Evolutionary conservation across 1,284 basidiomycete species (phyloP).

Genomic region (Porogramme epimiltina): DNA sequence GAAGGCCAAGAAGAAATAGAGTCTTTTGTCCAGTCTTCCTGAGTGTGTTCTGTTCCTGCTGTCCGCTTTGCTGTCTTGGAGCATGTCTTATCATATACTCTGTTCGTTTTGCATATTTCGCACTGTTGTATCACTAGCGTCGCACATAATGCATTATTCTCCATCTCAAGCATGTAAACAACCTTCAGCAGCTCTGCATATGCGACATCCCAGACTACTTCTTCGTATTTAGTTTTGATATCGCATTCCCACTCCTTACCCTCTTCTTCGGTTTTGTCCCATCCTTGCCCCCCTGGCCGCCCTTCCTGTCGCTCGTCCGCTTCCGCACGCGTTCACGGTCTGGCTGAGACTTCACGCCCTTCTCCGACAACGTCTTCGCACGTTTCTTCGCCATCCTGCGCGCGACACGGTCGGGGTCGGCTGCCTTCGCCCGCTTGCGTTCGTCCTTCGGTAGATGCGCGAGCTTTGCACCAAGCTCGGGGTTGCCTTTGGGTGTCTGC

Average conservation of each 20-base stretch:
- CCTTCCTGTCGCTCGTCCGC: slow-evolving; percentile 40
- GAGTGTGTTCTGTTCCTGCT: neutral
- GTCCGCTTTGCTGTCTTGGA: neutral
- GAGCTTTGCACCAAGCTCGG: slow-evolving; percentile 75
- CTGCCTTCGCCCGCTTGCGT: slow-evolving; percentile 79
- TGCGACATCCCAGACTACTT: slow-evolving; percentile 42
- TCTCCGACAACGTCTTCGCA: slow-evolving; percentile 58
- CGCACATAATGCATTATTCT: neutral
- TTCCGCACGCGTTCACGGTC: slow-evolving; percentile 52
- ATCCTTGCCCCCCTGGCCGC: slow-evolving; percentile 15
- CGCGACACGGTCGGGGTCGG: slow-evolving; percentile 78
- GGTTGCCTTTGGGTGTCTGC: slow-evolving; percentile 74
- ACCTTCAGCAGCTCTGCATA: neutral
- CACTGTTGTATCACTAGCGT: slow-evolving; percentile 23
- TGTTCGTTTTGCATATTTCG: slow-evolving; percentile 14
- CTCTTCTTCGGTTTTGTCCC: slow-evolving; percentile 47
- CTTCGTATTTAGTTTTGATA: slow-evolving; percentile 58
- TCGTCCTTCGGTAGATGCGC: slow-evolving; percentile 81
- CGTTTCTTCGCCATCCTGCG: slow-evolving; percentile 89
- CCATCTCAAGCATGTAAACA: neutral
- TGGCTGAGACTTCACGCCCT: slow-evolving; percentile 39
- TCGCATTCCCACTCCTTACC: slow-evolving; percentile 58
- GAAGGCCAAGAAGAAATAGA: slow-evolving; percentile 51
- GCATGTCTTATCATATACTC: slow-evolving; percentile 5
- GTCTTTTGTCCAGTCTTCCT: neutral